These are phyloP conservation scores for Fusarium duplospermum DNA, from an alignment of 2,329 filamentous ascomycete genomes.

Conservation along the genomic window DNA sequence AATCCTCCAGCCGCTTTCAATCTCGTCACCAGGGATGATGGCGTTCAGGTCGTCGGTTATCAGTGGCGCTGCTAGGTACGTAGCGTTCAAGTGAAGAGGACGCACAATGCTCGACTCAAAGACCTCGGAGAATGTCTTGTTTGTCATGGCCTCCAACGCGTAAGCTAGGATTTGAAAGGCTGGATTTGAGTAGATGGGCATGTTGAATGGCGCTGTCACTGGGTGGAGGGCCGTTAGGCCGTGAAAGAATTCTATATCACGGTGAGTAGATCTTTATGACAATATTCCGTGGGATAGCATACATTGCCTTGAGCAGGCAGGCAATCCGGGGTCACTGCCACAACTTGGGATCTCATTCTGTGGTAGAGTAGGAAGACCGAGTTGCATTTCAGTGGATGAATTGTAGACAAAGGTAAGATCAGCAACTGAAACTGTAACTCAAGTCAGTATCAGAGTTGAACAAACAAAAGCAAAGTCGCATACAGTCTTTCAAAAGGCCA, in stretches of 20 bases:
- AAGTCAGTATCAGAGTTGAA: neutral
- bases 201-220: neutral
- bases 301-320: constrained; percentile 4
- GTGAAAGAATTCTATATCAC: constrained; percentile 4
- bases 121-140: neutral
- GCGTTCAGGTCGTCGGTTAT: neutral
- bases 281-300: neutral
- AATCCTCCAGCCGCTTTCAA: neutral
- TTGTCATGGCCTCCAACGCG: constrained; percentile 8
- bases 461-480: neutral
- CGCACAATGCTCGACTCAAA: neutral
- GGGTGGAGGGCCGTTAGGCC: neutral
- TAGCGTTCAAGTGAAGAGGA: neutral
- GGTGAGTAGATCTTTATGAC: fast-evolving
- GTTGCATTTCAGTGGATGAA: neutral
- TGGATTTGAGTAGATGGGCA: constrained; percentile 9
- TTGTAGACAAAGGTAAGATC: neutral
- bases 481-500: neutral
- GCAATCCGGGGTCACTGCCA: neutral
- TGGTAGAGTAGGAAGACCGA: neutral
- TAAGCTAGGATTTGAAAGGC: constrained; percentile 20
- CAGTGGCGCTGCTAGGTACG: neutral
- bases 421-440: neutral
- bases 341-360: neutral
- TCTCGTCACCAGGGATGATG: neutral